These are phyloP conservation scores for Penicillium sp. DNA, from an alignment of 2,329 filamentous ascomycete species.

Conservation along the genomic window DNA sequence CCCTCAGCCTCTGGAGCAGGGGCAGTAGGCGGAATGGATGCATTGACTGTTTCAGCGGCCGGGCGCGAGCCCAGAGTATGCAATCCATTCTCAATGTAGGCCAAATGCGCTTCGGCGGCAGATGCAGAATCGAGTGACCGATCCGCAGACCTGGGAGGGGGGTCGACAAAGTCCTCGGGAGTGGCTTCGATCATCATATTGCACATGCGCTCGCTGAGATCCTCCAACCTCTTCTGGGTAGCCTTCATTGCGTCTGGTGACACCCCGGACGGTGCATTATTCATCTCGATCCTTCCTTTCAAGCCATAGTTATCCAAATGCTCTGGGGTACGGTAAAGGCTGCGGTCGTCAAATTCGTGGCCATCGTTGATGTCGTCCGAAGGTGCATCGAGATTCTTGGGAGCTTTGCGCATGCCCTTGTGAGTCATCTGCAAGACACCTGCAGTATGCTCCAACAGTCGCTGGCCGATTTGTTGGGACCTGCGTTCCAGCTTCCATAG, in stretches of 20 bases:
- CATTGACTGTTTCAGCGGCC: background rate
- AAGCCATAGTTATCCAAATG: conserved; percentile 58
- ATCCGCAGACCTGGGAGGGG: conserved; percentile 40
- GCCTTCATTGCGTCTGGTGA: conserved; percentile 58
- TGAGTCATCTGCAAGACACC: conserved; percentile 91
- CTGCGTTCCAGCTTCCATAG: conserved; percentile 79
- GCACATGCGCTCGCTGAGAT: conserved; percentile 68
- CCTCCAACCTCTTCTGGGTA: conserved; percentile 69
- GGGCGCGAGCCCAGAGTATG: conserved; percentile 61
- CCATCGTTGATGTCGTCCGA: conserved; percentile 74
- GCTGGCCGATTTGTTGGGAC: conserved; percentile 72
- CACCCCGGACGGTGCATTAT: conserved; percentile 13
- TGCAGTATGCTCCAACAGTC: conserved; percentile 85
- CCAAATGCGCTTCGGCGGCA: conserved; percentile 61
- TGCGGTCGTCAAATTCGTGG: conserved; percentile 76
- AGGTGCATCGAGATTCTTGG: conserved; percentile 61
- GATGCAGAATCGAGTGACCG: conserved; percentile 31
- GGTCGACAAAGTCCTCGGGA: conserved; percentile 40
- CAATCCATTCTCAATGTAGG: conserved; percentile 72
- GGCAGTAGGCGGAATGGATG: conserved; percentile 4
- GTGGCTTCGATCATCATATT: conserved; percentile 63
- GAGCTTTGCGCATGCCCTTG: conserved; percentile 68
- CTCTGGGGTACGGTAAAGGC: conserved; percentile 72
- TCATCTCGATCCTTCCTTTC: conserved; percentile 26
- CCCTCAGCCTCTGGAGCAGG: conserved; percentile 48